Base-by-base conservation (phyloP, 2,329 filamentous ascomycete genomes). In the Emmonsiellopsis sp. region DNA sequence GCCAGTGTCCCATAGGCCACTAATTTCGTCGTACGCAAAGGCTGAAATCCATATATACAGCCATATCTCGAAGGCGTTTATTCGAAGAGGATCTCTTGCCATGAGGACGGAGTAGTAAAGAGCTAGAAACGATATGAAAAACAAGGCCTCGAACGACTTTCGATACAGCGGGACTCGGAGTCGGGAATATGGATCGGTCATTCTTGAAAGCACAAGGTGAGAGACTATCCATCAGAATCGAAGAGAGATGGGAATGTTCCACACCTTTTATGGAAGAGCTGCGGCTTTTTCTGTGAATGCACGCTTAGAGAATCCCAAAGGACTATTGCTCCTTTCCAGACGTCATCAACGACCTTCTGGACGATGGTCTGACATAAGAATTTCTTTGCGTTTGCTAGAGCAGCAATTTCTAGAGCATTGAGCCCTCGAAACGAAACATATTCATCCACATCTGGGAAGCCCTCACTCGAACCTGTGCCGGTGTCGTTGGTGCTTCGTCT, bases 51-150 rank as follows among this genome's bases (percentile, higher is more conserved):
- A 95, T 49, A 95, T 69, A 65, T 92, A 93, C 42, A 96, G 78
- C 13, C 88, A 65, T 2, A 85, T 71, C 66, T 96, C 90, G 14
- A 84, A 74, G 0, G 75, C 64, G 0, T 86, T 88, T 51, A 95
- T 81, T 32, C 76, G 74, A 14, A 77, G 74, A 7, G 83, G 78
- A 58, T 86, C 82, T 56, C 87, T 78, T 60, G 88, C 82, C 45
- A 94, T 80, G 34, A 95, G 77, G 0, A 95, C 90, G n/a, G 82
- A 78, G 63, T 95, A 96, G 69, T 95, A 96, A 5, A 96, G 74
- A 31, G 79, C 77, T 42, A 96, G 72, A 62, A 94, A 91, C 0
- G 80, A 75, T 39, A 81, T 75, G 65, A 94, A 93, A 74, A 93
- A 95, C 10, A 87, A 62, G 5, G 89, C 85, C 68, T 95, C 88